Evolutionary conservation across 768 basidiomycete species (phyloP), one percentile per base, ranked within the genome.

Genomic region (Epithele typhae): DNA sequence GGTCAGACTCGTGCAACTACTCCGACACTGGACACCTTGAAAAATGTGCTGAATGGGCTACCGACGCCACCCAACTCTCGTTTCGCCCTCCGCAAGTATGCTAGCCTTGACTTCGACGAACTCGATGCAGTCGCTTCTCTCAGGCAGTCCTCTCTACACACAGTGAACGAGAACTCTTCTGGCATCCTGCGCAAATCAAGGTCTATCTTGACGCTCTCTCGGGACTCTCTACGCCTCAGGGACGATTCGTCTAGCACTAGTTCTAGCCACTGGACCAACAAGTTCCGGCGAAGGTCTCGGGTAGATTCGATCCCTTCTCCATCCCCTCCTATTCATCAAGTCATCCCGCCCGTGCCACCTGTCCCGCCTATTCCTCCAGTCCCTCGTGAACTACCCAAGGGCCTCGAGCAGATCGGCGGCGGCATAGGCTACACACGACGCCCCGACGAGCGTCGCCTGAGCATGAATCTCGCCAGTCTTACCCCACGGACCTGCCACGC

Each of bases 371-470:
- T 58, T 15, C 49, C 54, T 22, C 59, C 58, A 15, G 56, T 60
- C 17, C 57, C 64, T 37, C 43, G 58, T 32, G 61, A 71, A 39
- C 62, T 81, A 14, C 79, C 79, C 0, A 34, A 46, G 12, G 65
- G 64, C 8, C 24, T 66, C 19, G 44, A 60, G 45, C 64, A 63
- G 45, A 66, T 63, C 25, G 65, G 65, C 7, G 41, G 56, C 24
- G 64, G 81, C 5, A 63, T 63, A 34, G 61, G 61, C 3, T 63
- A 60, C 40, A 63, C 58, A 14, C 48, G 48, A 2, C 53, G 56
- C 1, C 25, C 45, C 8, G 48, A 53, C 12, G 32, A 34, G 9
- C 51, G 46, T 9, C 51, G 46, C 5, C 48, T 50, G n/a, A 46
- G 45, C n/a, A 34, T 51, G 27, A 48, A 48, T 35, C 43, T 50